These are phyloP conservation scores for Mrakia frigida DNA, from an alignment of 768 basidiomycete genomes.

Conservation along the genomic window DNA sequence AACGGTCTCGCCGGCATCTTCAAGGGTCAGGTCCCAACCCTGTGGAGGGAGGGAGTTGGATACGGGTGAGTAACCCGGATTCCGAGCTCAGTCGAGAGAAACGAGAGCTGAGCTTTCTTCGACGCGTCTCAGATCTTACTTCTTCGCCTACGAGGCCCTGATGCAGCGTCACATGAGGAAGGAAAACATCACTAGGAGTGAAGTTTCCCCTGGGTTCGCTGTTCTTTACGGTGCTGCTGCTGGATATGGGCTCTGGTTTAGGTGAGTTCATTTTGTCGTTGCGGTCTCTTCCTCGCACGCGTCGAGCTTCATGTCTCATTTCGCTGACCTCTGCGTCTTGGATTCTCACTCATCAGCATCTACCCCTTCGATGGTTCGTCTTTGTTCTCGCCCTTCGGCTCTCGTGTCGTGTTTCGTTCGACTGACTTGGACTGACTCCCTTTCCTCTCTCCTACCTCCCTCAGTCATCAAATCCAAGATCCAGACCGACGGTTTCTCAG, in stretches of 20 bases:
- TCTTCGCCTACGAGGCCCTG: slow-evolving; percentile 85
- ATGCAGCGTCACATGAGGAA: slow-evolving; percentile 70
- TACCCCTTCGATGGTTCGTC: slow-evolving; percentile 29
- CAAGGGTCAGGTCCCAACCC: slow-evolving; percentile 86
- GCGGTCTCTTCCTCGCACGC: slow-evolving; percentile 6
- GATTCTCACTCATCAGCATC: not conserved
- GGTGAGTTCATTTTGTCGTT: slow-evolving; percentile 30
- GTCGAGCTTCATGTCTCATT: no score
- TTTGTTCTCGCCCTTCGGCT: not conserved
- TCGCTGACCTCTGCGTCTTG: not conserved
- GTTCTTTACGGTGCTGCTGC: slow-evolving; percentile 85
- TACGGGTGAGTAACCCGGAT: slow-evolving; percentile 41
- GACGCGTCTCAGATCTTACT: slow-evolving; percentile 54
- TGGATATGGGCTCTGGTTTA: slow-evolving; percentile 64
- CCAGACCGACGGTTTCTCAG: slow-evolving; percentile 85
- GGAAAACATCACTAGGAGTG: slow-evolving; percentile 51
- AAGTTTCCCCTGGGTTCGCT: slow-evolving; percentile 70
- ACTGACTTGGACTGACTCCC: slow-evolving; percentile 12
- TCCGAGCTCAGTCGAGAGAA: no score
- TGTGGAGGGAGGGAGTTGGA: slow-evolving; percentile 53
- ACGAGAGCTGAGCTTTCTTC: not conserved
- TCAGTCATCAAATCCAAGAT: slow-evolving; percentile 91
- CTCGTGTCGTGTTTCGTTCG: no score
- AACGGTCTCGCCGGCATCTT: slow-evolving; percentile 80
- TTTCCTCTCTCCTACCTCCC: slow-evolving; percentile 29